Base-by-base conservation (phyloP, 306 rosid species). In the Adenanthera pavonina region DNA sequence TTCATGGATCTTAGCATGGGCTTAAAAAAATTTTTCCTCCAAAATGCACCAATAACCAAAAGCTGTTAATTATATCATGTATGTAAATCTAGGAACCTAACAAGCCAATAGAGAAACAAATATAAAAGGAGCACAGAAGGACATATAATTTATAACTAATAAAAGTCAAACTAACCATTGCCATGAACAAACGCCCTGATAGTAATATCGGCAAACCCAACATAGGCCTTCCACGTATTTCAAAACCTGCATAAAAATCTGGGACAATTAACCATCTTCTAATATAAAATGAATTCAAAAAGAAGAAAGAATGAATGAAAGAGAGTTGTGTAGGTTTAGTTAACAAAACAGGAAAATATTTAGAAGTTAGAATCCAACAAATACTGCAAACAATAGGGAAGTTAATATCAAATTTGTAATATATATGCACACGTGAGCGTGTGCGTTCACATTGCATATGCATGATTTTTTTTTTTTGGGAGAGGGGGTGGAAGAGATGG, bases 161-260 rank as follows among this genome's bases (percentile, higher is more conserved):
- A 72, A 86, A 78, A 82, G 75, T 10, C 44, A 33, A 36, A 85
- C 92, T 81, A 80, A 95, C 99, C 99, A 95, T 79, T 78, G 93
- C 99, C 99, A 95, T 40, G 99, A 95, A 90, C 98, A 92, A 72
- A 95, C 98, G 61, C 99, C 99, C 85, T 94, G 97, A 86, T 90
- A 93, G 86, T 95, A 95, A 82, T 95, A 95, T 53, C 94, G 98
- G 81, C 97, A 90, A 53, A 95, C 97, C 99, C 99, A 95, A 78
- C 98, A 93, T 78, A 95, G 92, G 82, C 99, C 99, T 89, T 95
- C 99, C 51, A 93, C 96, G 80, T 89, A 95, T 78, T 90, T 95
- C 86, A 88, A 84, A 82, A 93, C 94, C 99, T 95, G 84, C 83
- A 83, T 7, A 85, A 70, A 84, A 54, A 83, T 64, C 43, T 56